Conservation (phyloP, 768 basidiomycete genomes). For the Mycena belliarum region DNA sequence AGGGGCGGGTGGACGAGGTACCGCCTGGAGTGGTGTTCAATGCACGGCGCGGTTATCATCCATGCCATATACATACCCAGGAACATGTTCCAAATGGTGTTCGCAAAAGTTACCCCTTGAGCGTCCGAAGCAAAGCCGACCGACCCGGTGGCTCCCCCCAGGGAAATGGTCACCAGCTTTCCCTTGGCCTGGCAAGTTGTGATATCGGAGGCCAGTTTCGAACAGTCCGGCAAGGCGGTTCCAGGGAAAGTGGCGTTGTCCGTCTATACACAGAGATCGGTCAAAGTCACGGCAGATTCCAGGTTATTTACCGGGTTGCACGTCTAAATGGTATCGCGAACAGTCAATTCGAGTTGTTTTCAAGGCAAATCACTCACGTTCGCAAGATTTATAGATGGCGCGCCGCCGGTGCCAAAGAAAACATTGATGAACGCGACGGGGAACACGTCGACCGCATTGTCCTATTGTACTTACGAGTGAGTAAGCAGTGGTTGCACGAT, state of each 20-base stretch:
- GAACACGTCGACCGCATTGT: slow-evolving; percentile 67
- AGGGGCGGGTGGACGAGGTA: slow-evolving; percentile 59
- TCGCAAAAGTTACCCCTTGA: slow-evolving; percentile 59
- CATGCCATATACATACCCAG: slow-evolving; percentile 40
- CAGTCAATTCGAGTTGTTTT: background rate
- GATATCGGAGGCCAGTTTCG: slow-evolving; percentile 61
- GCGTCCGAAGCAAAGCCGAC: slow-evolving; percentile 60
- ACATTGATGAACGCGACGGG: slow-evolving; percentile 69
- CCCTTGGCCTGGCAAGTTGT: slow-evolving; percentile 64
- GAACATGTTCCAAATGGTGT: slow-evolving; percentile 74
- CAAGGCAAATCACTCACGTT: slow-evolving; percentile 44
- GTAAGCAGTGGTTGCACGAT: background rate
- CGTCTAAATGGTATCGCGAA: slow-evolving; percentile 31
- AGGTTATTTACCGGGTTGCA: slow-evolving; percentile 61
- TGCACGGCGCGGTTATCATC: too few relatives aligned
- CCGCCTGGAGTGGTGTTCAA: slow-evolving; percentile 23
- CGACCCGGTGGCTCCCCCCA: slow-evolving; percentile 64
- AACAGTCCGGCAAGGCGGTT: slow-evolving; percentile 62
- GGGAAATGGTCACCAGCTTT: slow-evolving; percentile 58
- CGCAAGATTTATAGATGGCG: slow-evolving; percentile 67
- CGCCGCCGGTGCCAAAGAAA: slow-evolving; percentile 63
- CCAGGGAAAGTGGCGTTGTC: slow-evolving; percentile 62
- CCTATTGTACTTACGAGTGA: slow-evolving; percentile 37
- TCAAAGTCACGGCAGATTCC: too few relatives aligned
- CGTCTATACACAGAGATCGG: too few relatives aligned